These are phyloP conservation scores for Lotmaria passim DNA, from an alignment of 208 protist genomes.

Conservation along the genomic window DNA sequence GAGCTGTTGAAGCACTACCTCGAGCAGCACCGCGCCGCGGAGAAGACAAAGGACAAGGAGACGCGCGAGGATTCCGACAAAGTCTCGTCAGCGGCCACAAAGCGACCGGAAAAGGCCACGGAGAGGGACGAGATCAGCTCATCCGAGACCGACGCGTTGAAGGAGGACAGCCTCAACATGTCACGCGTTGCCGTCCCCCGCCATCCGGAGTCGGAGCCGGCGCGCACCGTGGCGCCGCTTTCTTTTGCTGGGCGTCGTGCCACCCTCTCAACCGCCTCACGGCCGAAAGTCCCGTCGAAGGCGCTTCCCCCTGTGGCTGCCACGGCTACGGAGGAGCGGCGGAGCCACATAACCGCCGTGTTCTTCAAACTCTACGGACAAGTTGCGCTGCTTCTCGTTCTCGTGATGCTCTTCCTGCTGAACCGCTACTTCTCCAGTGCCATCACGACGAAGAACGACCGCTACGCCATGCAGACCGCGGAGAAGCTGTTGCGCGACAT, in stretches of 20 bases:
- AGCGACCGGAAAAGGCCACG: conserved; percentile 19
- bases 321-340: background rate
- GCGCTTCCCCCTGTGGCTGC: background rate
- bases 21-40: conserved; percentile 37
- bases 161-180: conserved; percentile 36
- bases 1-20: conserved; percentile 50
- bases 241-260: conserved; percentile 22
- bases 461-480: conserved; percentile 16
- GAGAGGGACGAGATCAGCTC: conserved; percentile 32
- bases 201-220: conserved; percentile 16
- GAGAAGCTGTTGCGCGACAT: conserved; percentile 34
- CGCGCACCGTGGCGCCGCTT: conserved; percentile 4
- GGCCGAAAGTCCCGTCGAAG: conserved; percentile 9
- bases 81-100: conserved; percentile 15
- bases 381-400: conserved; percentile 25
- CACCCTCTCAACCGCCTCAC: conserved; percentile 5
- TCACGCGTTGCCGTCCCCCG: conserved; percentile 21
- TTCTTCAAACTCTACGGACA: conserved; percentile 19
- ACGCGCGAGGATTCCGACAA: conserved; percentile 28
- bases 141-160: conserved; percentile 9
- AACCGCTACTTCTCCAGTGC: background rate
- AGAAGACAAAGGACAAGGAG: conserved; percentile 22
- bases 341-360: background rate
- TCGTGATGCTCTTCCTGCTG: conserved; percentile 31
- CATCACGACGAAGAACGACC: background rate